These are phyloP conservation scores for Clonostachys byssicola DNA, from an alignment of 2,329 filamentous ascomycete species.

Conservation along the genomic window DNA sequence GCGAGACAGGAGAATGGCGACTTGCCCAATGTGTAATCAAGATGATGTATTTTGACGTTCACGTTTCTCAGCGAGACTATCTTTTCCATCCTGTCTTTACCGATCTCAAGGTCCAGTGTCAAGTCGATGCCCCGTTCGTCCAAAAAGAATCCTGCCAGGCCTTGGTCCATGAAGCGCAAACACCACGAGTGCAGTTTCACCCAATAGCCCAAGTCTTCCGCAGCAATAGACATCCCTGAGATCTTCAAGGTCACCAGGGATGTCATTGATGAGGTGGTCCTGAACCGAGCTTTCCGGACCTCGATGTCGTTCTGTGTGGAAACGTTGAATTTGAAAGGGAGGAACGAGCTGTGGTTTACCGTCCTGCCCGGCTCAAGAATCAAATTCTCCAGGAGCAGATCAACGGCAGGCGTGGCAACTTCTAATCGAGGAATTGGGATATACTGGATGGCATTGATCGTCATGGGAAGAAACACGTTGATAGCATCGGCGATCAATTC, in stretches of 20 bases:
- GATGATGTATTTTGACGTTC: constrained; percentile 78
- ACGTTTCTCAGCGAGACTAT: constrained; percentile 75
- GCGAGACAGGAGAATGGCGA: constrained; percentile 74
- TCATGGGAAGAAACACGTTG: constrained; percentile 75
- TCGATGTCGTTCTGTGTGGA: constrained; percentile 85
- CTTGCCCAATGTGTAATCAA: constrained; percentile 72
- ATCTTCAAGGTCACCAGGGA: constrained; percentile 75
- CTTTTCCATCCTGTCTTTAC: constrained; percentile 72
- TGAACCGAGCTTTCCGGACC: constrained; percentile 66
- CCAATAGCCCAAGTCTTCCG: constrained; percentile 88
- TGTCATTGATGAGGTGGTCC: constrained; percentile 60
- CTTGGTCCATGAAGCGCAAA: constrained; percentile 73
- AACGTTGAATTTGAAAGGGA: constrained; percentile 78
- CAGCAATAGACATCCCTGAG: constrained; percentile 77
- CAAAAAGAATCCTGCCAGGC: constrained; percentile 79
- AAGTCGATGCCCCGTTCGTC: constrained; percentile 87
- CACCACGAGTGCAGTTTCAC: constrained; percentile 74
- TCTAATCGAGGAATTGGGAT: constrained; percentile 90
- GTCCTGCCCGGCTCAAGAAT: constrained; percentile 85
- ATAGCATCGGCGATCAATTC: constrained; percentile 72
- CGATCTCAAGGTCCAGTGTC: constrained; percentile 78
- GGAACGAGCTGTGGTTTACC: constrained; percentile 81
- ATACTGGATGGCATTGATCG: constrained; percentile 77
- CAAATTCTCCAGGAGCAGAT: constrained; percentile 84
- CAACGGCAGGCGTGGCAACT: constrained; percentile 75